Percentiles rank a stretch among this genome's conserved stretches.
Conservation (phyloP, 495 filamentous ascomycete species). For the Melanomma pulvis-pyrius region DNA sequence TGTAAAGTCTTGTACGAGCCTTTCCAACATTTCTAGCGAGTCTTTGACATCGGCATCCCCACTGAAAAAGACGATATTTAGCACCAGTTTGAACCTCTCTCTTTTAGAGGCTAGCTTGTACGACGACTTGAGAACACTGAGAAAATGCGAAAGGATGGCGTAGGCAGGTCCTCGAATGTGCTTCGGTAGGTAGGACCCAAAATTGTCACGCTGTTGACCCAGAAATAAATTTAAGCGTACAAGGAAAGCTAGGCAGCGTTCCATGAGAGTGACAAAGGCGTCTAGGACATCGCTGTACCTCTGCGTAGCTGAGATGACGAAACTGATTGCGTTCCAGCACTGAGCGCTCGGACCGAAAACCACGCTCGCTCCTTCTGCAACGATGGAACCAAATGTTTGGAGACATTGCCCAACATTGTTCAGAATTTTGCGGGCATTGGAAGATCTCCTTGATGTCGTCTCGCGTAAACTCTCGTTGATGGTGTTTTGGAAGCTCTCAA, state of each 20-base stretch:
- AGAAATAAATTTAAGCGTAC: too few species aligned
- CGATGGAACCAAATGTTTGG: neutral
- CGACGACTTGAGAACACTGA: neutral
- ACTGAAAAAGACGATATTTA: neutral
- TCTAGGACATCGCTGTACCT: neutral
- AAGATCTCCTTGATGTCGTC: too few species aligned
- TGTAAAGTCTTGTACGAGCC: neutral
- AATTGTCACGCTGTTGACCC: too few species aligned
- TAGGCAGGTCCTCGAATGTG: neutral
- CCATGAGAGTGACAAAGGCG: neutral
- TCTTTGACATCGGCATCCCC: neutral
- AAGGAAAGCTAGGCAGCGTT: neutral
- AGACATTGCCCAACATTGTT: too few species aligned
- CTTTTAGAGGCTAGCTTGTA: too few species aligned
- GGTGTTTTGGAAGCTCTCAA: too few species aligned
- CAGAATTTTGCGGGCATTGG: too few species aligned
- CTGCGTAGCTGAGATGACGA: neutral
- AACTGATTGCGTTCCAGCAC: constrained; percentile 1
- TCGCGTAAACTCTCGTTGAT: too few species aligned
- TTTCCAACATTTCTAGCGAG: constrained; percentile 1
- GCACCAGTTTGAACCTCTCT: neutral
- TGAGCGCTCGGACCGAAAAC: neutral
- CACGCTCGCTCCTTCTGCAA: neutral
- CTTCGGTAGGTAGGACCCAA: too few species aligned
- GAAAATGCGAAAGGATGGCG: constrained; percentile 2